phyloP scores from a whole-genome alignment of 805 yeast species.

The Metschnikowia cerradonensis region DNA sequence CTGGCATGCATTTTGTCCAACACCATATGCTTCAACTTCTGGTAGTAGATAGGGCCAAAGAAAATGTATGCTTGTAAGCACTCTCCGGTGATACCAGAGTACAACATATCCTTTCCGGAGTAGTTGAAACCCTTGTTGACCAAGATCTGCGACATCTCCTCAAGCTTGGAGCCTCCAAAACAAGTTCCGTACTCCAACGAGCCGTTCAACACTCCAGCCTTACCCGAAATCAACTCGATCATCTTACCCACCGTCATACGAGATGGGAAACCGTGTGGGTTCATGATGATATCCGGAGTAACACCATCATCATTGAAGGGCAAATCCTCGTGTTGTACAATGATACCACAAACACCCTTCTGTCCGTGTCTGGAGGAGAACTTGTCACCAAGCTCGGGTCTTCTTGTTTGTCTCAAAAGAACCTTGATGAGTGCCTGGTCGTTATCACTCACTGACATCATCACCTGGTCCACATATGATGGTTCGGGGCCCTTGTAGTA shows the following conservation, averaged over 20 bases:
- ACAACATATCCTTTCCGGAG: conserved; percentile 96
- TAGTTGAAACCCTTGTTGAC: conserved; percentile 90
- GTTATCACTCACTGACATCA: conserved; percentile 93
- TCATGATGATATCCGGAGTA: conserved; percentile 94
- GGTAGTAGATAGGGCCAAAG: conserved; percentile 98
- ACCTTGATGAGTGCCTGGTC: conserved; percentile 95
- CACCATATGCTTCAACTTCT: conserved; percentile 98
- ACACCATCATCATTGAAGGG: conserved; percentile 94
- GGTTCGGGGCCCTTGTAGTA: conserved; percentile 94
- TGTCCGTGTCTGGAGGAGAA: conserved; percentile 93
- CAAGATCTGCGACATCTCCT: conserved; percentile 88
- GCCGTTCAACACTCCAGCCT: conserved; percentile 95
- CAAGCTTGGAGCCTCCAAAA: conserved; percentile 95
- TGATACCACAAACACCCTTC: conserved; percentile 98
- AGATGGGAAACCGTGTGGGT: conserved; percentile 99
- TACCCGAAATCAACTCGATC: conserved; percentile 94
- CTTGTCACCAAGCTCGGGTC: conserved; percentile 97
- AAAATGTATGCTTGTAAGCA: conserved; percentile 95
- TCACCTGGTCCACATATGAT: conserved; percentile 91
- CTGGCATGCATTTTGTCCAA: conserved; percentile 99
- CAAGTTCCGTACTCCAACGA: conserved; percentile 93
- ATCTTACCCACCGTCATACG: conserved; percentile 99
- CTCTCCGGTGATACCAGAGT: conserved; percentile 96
- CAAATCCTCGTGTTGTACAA: conserved; percentile 93
- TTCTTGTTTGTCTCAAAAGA: conserved; percentile 85